phyloP scores from a whole-genome alignment of 176 grass and related monocot genomes.

The Saccharum officinarum region DNA sequence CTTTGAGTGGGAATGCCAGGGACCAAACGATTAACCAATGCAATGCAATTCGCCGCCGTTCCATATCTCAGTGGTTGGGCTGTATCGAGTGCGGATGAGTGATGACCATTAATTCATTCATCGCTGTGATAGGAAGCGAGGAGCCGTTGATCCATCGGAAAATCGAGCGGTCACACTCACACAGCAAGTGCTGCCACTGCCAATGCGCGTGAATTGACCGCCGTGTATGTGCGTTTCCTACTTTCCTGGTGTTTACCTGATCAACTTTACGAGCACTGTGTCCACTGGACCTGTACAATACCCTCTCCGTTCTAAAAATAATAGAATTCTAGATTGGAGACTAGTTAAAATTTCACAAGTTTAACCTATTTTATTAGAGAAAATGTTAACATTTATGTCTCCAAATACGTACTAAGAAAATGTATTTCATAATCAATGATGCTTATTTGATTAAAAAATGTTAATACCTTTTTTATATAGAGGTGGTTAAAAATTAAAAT shows the following conservation, averaged over 20 bases:
- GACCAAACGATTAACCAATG: background rate
- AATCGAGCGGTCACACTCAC: background rate
- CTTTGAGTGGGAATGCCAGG: slow-evolving; percentile 18
- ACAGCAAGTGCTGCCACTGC: background rate
- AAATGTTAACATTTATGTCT: too few relatives aligned
- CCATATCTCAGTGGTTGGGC: background rate
- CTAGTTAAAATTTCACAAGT: too few relatives aligned
- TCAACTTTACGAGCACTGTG: background rate
- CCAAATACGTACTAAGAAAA: too few relatives aligned
- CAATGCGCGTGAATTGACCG: background rate
- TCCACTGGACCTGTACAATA: too few relatives aligned
- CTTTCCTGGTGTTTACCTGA: background rate
- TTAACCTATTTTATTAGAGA: too few relatives aligned
- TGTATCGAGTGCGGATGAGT: background rate
- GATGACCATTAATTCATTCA: background rate
- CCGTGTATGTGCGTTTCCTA: background rate
- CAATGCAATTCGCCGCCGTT: background rate
- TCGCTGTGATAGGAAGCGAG: background rate
- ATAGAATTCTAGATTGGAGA: too few relatives aligned
- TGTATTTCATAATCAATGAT: too few relatives aligned
- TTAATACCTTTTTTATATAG: too few relatives aligned
- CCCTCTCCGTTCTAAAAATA: too few relatives aligned
- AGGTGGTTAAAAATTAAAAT: too few relatives aligned
- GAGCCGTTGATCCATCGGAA: background rate
- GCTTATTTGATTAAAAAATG: too few relatives aligned